Percentiles rank a stretch among this genome's conserved stretches.
Evolutionary conservation across 495 filamentous ascomycete genomes (phyloP).

Genomic region (Lentithecium fluviatile): DNA sequence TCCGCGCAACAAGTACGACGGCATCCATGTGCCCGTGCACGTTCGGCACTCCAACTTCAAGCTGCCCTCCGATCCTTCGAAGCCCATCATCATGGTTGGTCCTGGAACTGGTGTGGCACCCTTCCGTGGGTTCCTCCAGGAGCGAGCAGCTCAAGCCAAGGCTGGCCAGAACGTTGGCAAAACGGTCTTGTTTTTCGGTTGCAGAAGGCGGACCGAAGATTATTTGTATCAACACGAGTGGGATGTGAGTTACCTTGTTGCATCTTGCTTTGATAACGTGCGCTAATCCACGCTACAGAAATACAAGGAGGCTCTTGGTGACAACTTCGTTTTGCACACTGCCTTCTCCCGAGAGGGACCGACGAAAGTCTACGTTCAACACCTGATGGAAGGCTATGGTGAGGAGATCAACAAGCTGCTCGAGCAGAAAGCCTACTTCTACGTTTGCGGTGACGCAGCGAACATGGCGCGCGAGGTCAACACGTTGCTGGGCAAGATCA

Average conservation of each 20-base stretch:
- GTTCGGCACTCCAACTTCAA: conserved; percentile 99
- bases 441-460: conserved; percentile 96
- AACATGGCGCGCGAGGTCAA: conserved; percentile 99
- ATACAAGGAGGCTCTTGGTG: conserved; percentile 77
- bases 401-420: conserved; percentile 85
- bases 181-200: conserved; percentile 92
- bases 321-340: conserved; percentile 80
- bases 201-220: conserved; percentile 79
- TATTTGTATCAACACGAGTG: conserved; percentile 92
- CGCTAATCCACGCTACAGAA: conserved; percentile 53
- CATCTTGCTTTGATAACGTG: background rate
- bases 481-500: conserved; percentile 75
- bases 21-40: conserved; percentile 92
- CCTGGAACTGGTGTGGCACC: conserved; percentile 96
- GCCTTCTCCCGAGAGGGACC: conserved; percentile 86
- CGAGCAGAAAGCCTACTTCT: conserved; percentile 88
- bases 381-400: conserved; percentile 79
- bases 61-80: conserved; percentile 89
- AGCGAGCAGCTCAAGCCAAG: conserved; percentile 77
- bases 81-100: conserved; percentile 93
- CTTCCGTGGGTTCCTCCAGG: conserved; percentile 93
- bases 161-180: conserved; percentile 83
- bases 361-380: conserved; percentile 96
- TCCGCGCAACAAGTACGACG: conserved; percentile 95
- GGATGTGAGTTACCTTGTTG: conserved; percentile 65